Percentiles rank a stretch among this genome's conserved stretches.
Conservation (phyloP, 2,329 filamentous ascomycete species). For the Ceratocystis albifundus region DNA sequence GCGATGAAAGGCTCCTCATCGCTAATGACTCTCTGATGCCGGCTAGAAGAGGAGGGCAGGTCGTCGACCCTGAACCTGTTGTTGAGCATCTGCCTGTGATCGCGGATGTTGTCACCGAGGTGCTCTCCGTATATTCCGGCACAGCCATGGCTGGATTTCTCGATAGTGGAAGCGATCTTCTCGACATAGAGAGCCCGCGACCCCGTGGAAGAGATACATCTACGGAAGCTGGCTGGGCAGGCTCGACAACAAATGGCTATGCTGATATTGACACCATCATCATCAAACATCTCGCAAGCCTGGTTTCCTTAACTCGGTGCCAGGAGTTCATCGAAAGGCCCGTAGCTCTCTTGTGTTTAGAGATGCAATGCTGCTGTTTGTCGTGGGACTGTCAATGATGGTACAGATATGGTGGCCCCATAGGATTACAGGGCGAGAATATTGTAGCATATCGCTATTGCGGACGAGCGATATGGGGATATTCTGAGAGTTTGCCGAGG, state of each 20-base stretch:
- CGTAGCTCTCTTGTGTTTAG: background rate
- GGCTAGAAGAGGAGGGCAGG: conserved; percentile 48
- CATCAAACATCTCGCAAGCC: conserved; percentile 33
- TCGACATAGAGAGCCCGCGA: conserved; percentile 48
- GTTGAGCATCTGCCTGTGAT: conserved; percentile 56
- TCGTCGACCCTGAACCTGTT: conserved; percentile 50
- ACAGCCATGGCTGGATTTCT: conserved; percentile 52
- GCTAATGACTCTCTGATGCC: conserved; percentile 49
- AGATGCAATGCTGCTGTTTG: too few relatives aligned
- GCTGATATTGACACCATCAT: conserved; percentile 48
- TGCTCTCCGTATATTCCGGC: conserved; percentile 55
- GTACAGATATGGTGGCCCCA: conserved; percentile 1
- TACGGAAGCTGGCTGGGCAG: conserved; percentile 51
- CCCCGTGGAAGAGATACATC: conserved; percentile 40
- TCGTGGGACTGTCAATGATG: background rate
- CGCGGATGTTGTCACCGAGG: conserved; percentile 53
- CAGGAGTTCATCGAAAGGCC: conserved; percentile 38
- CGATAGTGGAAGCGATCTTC: conserved; percentile 53
- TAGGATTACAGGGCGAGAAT: background rate
- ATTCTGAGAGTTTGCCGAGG: background rate
- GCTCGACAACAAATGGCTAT: conserved; percentile 68
- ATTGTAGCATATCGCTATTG: background rate
- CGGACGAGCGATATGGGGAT: background rate
- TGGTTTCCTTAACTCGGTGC: conserved; percentile 35
- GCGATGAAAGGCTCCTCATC: conserved; percentile 50